Base-by-base conservation (phyloP, 306 rosid genomes). In the Rosa chinensis region DNA sequence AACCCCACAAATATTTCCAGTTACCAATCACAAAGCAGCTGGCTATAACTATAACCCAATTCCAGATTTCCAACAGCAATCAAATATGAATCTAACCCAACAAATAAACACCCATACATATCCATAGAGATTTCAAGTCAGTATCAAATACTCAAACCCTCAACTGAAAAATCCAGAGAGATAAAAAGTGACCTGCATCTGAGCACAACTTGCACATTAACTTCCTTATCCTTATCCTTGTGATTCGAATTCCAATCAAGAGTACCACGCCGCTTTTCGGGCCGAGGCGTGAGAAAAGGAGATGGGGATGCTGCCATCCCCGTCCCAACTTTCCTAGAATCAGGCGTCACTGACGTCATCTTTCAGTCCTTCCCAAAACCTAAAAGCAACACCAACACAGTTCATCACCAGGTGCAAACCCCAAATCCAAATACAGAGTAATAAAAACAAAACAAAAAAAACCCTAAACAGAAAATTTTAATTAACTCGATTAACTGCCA, bases 261-360 rank as follows among this genome's bases (percentile, higher is more conserved):
- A 5, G 88, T 85, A 85, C 91, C 82, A 4, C 97, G 97, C 2
- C 96, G 89, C 21, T 91, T 88, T 78, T 93, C 98, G 0, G 98
- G 97, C 20, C 97, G 98, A 62, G 99, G 99, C 8, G 99, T 95
- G 0, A 89, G 85, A 81, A 91, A 95, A 6, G 99, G 99, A 42
- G 93, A 76, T 0, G 97, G 99, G 58, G 97, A 84, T 0, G 97
- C 80, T 1, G 92, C 42, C 25, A 89, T 73, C 73, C 99, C 97
- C 32, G 84, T 69, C 14, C 99, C 97, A 32, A 88, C 89, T 88
- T 94, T 94, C 88, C 85, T 85, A 14, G 87, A 40, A 89, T 94
- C 98, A 8, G 98, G 98, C 45, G 98, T 94, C 13, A 86, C 8
- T 21, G 97, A 81, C 90, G 84, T 85, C 72, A 76, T 89, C 50